Conservation (phyloP, 805 yeast genomes). For the Teunomyces atbi region DNA sequence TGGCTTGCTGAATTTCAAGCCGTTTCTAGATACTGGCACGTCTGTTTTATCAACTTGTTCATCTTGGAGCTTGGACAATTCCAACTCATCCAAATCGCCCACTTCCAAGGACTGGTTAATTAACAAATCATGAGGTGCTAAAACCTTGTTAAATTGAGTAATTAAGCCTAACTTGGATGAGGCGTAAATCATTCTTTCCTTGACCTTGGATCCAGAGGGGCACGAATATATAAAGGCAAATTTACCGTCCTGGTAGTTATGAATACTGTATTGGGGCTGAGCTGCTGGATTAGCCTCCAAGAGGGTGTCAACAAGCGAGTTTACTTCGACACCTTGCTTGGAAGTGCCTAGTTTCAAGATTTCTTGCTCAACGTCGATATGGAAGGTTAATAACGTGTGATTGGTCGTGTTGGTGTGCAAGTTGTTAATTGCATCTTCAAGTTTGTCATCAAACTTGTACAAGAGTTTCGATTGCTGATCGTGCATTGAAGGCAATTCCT, state of each 20-base stretch:
- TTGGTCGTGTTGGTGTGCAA: slow-evolving; percentile 16
- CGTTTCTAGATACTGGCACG: slow-evolving; percentile 10
- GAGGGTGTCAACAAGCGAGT: slow-evolving; percentile 20
- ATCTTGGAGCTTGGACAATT: slow-evolving; percentile 44
- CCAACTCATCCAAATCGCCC: slow-evolving; percentile 72
- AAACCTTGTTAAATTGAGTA: slow-evolving; percentile 42
- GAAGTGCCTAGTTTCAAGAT: slow-evolving; percentile 24
- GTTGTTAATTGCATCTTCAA: slow-evolving; percentile 24
- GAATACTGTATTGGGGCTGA: slow-evolving; percentile 59
- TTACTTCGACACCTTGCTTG: slow-evolving; percentile 16
- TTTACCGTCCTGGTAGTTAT: slow-evolving; percentile 38
- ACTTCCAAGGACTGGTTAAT: slow-evolving; percentile 58
- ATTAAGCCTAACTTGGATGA: slow-evolving; percentile 67
- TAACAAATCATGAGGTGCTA: slow-evolving; percentile 23
- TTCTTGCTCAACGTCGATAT: slow-evolving; percentile 52
- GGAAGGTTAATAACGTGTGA: slow-evolving; percentile 44
- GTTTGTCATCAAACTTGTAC: slow-evolving; percentile 24
- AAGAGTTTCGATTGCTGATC: slow-evolving; percentile 16
- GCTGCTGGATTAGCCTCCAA: slow-evolving; percentile 22
- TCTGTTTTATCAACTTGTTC: slow-evolving; percentile 12
- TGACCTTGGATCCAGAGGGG: slow-evolving; percentile 86
- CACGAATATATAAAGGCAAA: slow-evolving; percentile 75
- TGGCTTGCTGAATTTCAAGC: slow-evolving; percentile 54
- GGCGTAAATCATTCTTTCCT: slow-evolving; percentile 91
- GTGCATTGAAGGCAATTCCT: slow-evolving; percentile 38